Conservation (phyloP, 371 early-diverging fungal species). For the Apophysomyces trapeziformis region DNA sequence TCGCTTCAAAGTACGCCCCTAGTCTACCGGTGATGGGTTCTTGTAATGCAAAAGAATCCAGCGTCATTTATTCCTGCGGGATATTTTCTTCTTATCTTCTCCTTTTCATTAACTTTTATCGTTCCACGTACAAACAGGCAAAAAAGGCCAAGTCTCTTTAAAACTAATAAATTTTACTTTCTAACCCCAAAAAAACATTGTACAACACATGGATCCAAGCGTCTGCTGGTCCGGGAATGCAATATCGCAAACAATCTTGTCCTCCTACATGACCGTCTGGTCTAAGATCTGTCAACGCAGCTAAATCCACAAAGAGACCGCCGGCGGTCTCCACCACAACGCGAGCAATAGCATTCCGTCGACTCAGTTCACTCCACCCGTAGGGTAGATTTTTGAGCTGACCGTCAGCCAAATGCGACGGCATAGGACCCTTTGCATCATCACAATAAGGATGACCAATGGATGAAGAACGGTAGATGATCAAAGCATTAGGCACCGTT, state of each 20-base stretch:
- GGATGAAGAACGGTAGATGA: slow-evolving; percentile 60
- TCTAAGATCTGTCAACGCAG: slow-evolving; percentile 52
- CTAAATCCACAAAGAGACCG: slow-evolving; percentile 62
- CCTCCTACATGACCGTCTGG: slow-evolving; percentile 67
- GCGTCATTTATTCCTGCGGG: slow-evolving; percentile 70
- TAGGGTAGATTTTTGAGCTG: slow-evolving; percentile 49
- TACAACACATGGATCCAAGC: slow-evolving; percentile 57
- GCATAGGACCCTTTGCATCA: slow-evolving; percentile 44
- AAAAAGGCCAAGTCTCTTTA: neutral
- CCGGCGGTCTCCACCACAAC: slow-evolving; percentile 61
- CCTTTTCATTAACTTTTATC: slow-evolving; percentile 79
- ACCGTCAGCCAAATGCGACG: slow-evolving; percentile 27
- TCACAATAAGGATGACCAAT: slow-evolving; percentile 55
- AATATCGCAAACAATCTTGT: slow-evolving; percentile 63
- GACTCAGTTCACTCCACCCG: slow-evolving; percentile 58
- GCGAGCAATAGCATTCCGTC: slow-evolving; percentile 62
- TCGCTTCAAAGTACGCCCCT: slow-evolving; percentile 58
- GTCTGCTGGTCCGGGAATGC: slow-evolving; percentile 70
- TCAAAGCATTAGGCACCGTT: slow-evolving; percentile 40
- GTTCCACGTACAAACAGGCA: slow-evolving; percentile 59
- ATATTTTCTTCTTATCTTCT: slow-evolving; percentile 73
- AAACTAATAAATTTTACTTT: slow-evolving; percentile 9
- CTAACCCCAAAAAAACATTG: slow-evolving; percentile 42
- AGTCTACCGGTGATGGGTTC: slow-evolving; percentile 61
- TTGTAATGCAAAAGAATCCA: slow-evolving; percentile 67